These are phyloP conservation scores for Hsuehochloa calcarea DNA, from an alignment of 176 grass and related monocot species.

Conservation along the genomic window DNA sequence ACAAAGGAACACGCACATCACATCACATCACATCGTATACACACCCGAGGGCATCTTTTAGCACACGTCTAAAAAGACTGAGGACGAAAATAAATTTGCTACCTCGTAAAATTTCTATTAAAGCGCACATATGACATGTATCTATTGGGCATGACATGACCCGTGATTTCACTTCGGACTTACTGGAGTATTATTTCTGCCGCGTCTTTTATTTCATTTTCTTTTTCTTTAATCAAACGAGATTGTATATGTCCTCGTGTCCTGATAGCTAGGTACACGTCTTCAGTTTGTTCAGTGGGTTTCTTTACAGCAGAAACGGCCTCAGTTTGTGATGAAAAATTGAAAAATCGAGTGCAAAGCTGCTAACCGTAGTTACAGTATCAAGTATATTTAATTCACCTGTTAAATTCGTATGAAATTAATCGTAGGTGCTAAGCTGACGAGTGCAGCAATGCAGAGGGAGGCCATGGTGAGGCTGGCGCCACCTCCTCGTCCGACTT, in stretches of 20 bases:
- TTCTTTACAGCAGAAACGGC: not conserved
- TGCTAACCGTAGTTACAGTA: not conserved
- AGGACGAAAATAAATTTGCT: too few species aligned
- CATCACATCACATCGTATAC: too few species aligned
- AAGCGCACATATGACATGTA: not conserved
- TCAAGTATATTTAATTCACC: not conserved
- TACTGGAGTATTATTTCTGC: not conserved
- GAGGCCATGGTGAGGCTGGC: not conserved
- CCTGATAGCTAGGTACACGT: not conserved
- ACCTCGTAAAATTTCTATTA: too few species aligned
- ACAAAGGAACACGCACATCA: too few species aligned
- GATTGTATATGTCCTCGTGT: not conserved
- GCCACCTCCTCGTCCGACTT: conserved; percentile 6
- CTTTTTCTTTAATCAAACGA: not conserved
- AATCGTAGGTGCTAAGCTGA: too few species aligned
- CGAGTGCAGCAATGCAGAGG: not conserved
- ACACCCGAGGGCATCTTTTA: too few species aligned
- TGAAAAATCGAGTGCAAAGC: not conserved
- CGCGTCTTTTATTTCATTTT: not conserved
- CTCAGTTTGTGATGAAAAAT: not conserved
- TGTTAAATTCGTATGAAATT: too few species aligned
- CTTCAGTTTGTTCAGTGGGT: not conserved
- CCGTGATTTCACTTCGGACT: not conserved
- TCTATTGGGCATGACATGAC: not conserved
- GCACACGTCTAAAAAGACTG: not conserved